phyloP scores from a whole-genome alignment of 2,329 filamentous ascomycete species.

The Trichoderma oligosporum region DNA sequence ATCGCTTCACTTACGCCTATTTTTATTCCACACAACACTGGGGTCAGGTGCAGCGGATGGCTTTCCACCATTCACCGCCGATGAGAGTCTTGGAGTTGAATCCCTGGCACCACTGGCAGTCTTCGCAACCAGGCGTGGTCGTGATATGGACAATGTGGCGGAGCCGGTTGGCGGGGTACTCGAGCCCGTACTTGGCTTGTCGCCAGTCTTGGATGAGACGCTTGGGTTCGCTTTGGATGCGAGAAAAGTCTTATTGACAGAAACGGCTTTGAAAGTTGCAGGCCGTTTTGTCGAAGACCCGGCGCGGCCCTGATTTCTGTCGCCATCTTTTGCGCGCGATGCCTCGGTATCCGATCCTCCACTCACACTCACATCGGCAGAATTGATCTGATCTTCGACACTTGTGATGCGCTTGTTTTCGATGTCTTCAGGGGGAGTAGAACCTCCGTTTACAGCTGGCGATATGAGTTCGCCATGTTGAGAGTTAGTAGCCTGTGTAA shows the following conservation, averaged over 20 bases:
- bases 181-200: slow-evolving; percentile 48
- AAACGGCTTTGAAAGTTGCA: slow-evolving; percentile 77
- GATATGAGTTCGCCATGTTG: slow-evolving; percentile 47
- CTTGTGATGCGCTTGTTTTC: slow-evolving; percentile 56
- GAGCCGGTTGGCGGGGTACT: slow-evolving; percentile 45
- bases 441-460: slow-evolving; percentile 47
- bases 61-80: slow-evolving; percentile 54
- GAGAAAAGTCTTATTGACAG: slow-evolving; percentile 79
- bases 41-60: slow-evolving; percentile 62
- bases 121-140: slow-evolving; percentile 73
- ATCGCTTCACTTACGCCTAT: slow-evolving; percentile 60
- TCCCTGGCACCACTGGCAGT: slow-evolving; percentile 59
- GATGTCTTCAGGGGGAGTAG: slow-evolving; percentile 46
- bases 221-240: slow-evolving; percentile 60
- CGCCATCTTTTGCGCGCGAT: slow-evolving; percentile 56
- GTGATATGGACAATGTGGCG: slow-evolving; percentile 50
- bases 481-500: slow-evolving; percentile 35
- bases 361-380: slow-evolving; percentile 64
- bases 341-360: slow-evolving; percentile 75
- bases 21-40: slow-evolving; percentile 84
- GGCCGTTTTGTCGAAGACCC: slow-evolving; percentile 67
- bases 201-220: slow-evolving; percentile 46
- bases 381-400: slow-evolving; percentile 57
- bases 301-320: slow-evolving; percentile 56
- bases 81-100: slow-evolving; percentile 42